Percentiles rank a stretch among this genome's conserved stretches.
Conservation (phyloP, 352 stramenopile genomes). For the Phytophthora sp. region DNA sequence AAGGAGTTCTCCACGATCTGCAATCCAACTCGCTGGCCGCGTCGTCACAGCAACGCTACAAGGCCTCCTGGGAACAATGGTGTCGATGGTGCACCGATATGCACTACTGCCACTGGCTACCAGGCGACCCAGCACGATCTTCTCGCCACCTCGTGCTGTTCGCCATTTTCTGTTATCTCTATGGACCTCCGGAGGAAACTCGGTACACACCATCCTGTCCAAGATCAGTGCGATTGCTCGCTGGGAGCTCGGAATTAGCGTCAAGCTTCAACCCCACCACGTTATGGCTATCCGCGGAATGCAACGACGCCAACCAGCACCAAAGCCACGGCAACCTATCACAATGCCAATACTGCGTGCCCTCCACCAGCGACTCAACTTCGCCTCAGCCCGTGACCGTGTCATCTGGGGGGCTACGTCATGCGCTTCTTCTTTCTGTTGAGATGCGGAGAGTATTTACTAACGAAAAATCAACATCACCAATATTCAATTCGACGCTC, state of each 20-base stretch:
- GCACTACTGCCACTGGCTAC: conserved; percentile 7
- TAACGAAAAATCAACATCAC: conserved; percentile 7
- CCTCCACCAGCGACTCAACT: conserved; percentile 15
- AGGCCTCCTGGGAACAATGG: conserved; percentile 6
- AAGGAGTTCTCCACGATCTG: conserved; percentile 14
- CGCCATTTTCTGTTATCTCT: conserved; percentile 11
- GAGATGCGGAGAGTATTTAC: conserved; percentile 20
- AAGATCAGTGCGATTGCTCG: conserved; percentile 27
- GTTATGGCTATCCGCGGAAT: conserved; percentile 31
- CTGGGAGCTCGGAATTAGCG: conserved; percentile 12
- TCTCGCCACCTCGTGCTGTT: conserved; percentile 18
- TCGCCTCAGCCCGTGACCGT: conserved; percentile 30
- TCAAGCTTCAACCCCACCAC: conserved; percentile 23
- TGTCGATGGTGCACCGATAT: background rate
- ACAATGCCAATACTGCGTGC: conserved; percentile 19
- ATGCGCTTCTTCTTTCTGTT: conserved; percentile 30
- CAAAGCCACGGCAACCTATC: conserved; percentile 11
- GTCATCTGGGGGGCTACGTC: conserved; percentile 39
- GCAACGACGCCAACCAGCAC: conserved; percentile 12
- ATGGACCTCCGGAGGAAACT: conserved; percentile 18
- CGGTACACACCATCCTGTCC: conserved; percentile 33
- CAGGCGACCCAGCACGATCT: background rate
- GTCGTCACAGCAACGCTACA: conserved; percentile 1
- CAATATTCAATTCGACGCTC: conserved; percentile 9
- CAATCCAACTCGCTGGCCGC: conserved; percentile 12